These are phyloP conservation scores for Ustilaginoidea virens DNA, from an alignment of 2,329 filamentous ascomycete species.

Conservation along the genomic window DNA sequence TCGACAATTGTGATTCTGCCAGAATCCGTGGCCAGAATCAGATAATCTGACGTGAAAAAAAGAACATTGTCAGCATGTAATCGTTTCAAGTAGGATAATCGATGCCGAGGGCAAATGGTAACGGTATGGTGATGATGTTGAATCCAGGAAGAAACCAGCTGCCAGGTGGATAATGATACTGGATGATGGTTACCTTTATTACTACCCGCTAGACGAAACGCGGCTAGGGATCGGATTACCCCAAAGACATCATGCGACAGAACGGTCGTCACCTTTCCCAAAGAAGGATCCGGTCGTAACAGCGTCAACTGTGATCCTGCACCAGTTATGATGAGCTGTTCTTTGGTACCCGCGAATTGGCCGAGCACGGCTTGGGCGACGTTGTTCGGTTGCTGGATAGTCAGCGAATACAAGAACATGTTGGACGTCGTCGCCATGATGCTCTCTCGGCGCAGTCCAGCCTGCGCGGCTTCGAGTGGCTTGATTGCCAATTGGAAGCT, in stretches of 20 bases:
- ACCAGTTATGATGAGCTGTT: constrained; percentile 92
- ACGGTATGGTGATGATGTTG: too few relatives aligned
- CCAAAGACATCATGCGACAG: constrained; percentile 92
- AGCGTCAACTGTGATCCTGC: constrained; percentile 83
- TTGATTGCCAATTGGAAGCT: constrained; percentile 12
- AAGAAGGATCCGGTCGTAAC: constrained; percentile 68
- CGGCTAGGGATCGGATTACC: constrained; percentile 77
- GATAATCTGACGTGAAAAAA: constrained; percentile 83
- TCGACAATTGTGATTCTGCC: constrained; percentile 89
- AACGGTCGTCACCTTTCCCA: constrained; percentile 74
- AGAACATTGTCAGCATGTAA: too few relatives aligned
- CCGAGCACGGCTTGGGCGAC: constrained; percentile 84
- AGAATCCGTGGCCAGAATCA: constrained; percentile 90
- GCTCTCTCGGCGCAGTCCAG: constrained; percentile 30
- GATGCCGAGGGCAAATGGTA: too few relatives aligned
- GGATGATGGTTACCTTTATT: constrained; percentile 70
- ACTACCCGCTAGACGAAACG: constrained; percentile 85
- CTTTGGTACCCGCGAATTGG: constrained; percentile 90
- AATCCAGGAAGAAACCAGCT: not conserved
- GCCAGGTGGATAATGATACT: not conserved
- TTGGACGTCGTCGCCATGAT: constrained; percentile 94
- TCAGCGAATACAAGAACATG: constrained; percentile 97
- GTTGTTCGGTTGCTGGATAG: constrained; percentile 80
- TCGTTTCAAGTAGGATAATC: too few relatives aligned
- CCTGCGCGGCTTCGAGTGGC: constrained; percentile 28